These are phyloP conservation scores for Arabidopsis hybrid DNA, from an alignment of 441 rosid species.

Conservation along the genomic window DNA sequence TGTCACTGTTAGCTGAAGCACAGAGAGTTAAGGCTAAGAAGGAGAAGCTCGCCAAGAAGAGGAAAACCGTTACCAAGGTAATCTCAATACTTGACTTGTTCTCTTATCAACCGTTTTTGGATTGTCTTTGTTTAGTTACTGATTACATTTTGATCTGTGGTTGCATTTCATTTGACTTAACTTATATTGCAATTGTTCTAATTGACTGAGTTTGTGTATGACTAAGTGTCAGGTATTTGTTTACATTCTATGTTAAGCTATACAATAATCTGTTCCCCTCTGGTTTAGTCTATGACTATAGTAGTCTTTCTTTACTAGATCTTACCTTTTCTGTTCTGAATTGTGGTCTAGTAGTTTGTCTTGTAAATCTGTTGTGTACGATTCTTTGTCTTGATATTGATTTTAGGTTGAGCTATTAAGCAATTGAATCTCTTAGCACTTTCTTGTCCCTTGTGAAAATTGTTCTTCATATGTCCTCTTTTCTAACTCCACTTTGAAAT, in stretches of 20 bases:
- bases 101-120: not conserved
- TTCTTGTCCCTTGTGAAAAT: not conserved
- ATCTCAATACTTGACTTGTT: not conserved
- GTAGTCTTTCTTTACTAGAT: not conserved
- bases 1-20: conserved; percentile 89
- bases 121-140: conserved; percentile 1
- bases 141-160: not conserved
- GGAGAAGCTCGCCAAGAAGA: conserved; percentile 93
- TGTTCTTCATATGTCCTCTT: not conserved
- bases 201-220: not conserved
- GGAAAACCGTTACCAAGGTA: conserved; percentile 82
- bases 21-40: conserved; percentile 91
- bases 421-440: not conserved
- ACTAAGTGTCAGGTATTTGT: not conserved
- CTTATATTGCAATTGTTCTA: not conserved
- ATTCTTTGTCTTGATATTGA: not conserved
- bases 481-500: too few relatives aligned
- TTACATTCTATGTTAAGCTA: not conserved
- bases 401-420: not conserved
- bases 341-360: not conserved
- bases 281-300: too few relatives aligned
- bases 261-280: not conserved
- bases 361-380: not conserved
- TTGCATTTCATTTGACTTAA: not conserved
- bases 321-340: too few relatives aligned